Percentiles rank a stretch among this genome's conserved stretches.
Conservation (phyloP, 1,139 yeast genomes). For the Saccharomyces hybrid region DNA sequence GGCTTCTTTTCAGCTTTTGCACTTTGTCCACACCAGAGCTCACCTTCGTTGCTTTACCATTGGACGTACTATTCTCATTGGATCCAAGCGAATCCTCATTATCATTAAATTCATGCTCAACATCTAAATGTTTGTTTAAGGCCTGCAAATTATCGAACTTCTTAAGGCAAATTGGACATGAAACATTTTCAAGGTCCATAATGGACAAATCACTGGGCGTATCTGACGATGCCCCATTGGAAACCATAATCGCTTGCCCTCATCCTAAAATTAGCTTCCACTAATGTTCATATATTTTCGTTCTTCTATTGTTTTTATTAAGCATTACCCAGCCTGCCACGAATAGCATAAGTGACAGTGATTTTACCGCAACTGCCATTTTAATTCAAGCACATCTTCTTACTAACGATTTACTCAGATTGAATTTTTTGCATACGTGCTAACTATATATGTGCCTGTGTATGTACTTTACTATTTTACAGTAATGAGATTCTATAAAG, state of each 20-base stretch:
- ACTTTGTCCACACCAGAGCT: neutral
- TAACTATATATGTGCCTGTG: neutral
- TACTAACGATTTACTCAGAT: neutral
- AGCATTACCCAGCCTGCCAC: neutral
- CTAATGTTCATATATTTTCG: neutral
- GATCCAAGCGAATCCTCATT: constrained; percentile 5
- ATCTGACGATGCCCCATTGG: neutral
- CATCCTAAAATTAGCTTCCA: neutral
- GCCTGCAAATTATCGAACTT: constrained; percentile 49
- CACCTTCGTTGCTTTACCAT: constrained; percentile 11
- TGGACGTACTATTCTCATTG: neutral
- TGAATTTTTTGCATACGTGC: neutral
- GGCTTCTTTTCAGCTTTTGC: constrained; percentile 40
- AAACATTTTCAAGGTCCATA: neutral
- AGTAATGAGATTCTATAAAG: neutral
- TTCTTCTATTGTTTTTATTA: neutral
- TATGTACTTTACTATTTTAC: neutral
- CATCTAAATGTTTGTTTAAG: constrained; percentile 68
- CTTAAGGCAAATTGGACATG: constrained; percentile 69
- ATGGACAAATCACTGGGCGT: neutral
- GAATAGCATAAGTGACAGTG: neutral
- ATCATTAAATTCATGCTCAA: constrained; percentile 43
- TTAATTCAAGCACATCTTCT: neutral
- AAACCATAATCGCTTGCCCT: neutral
- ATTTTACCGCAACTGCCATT: neutral